A percentile compares a stretch with the other conserved stretches of the same genome.
Conservation (phyloP, 1,139 yeast species). For the Kluyveromyces sp. region DNA sequence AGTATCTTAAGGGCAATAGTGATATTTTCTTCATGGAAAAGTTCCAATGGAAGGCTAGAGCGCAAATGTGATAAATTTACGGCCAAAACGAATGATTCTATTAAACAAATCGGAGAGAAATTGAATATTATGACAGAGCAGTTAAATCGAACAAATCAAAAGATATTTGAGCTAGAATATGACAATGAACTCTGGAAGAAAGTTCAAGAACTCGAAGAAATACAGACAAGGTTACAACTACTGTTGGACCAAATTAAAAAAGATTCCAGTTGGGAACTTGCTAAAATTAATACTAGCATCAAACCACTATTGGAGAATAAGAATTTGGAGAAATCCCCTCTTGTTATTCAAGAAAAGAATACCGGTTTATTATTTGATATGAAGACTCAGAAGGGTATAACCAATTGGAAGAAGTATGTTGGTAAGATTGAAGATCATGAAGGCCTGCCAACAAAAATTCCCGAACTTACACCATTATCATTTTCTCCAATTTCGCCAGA, state of each 20-base stretch:
- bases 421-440: constrained; percentile 1
- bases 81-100: neutral
- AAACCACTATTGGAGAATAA: no score
- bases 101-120: neutral
- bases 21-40: no score
- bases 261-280: no score
- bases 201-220: constrained; percentile 1
- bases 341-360: constrained; percentile 5
- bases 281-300: no score
- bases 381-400: constrained; percentile 14
- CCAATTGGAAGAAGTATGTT: constrained; percentile 12
- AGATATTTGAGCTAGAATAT: constrained; percentile 2
- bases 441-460: neutral
- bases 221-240: constrained; percentile 1
- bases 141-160: constrained; percentile 1
- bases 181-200: constrained; percentile 3
- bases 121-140: neutral
- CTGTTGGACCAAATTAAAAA: neutral
- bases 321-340: neutral
- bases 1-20: no score
- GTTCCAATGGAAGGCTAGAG: no score
- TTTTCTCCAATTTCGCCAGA: constrained; percentile 4
- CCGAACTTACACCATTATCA: constrained; percentile 3
- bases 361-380: constrained; percentile 13
- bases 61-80: neutral